Evolutionary conservation across 768 basidiomycete genomes (phyloP).

Genomic region (Artomyces pyxidatus): DNA sequence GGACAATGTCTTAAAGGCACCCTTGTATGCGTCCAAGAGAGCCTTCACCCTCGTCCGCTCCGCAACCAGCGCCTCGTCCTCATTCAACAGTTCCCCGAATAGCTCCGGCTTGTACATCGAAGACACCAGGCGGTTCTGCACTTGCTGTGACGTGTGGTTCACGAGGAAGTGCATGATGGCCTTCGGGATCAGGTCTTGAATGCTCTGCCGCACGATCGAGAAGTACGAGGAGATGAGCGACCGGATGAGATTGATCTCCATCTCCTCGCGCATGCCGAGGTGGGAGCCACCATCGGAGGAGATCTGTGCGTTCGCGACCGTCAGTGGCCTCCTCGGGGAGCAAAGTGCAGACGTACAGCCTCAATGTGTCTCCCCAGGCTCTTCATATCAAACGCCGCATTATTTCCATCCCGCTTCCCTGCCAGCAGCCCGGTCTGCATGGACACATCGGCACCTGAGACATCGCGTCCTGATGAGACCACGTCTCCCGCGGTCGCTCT

Average conservation of each 20-base stretch:
- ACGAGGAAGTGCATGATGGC: constrained; percentile 98
- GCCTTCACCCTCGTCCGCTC: constrained; percentile 93
- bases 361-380: constrained; percentile 96
- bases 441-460: constrained; percentile 44
- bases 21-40: constrained; percentile 92
- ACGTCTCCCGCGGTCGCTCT: constrained; percentile 22
- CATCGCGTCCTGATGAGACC: constrained; percentile 53
- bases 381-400: constrained; percentile 96
- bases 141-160: constrained; percentile 92
- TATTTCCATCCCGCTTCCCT: constrained; percentile 65
- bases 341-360: constrained; percentile 54
- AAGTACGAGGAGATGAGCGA: constrained; percentile 95
- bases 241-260: constrained; percentile 93
- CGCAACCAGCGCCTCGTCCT: constrained; percentile 91
- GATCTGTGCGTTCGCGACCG: constrained; percentile 26
- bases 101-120: constrained; percentile 91
- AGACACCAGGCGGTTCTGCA: constrained; percentile 94
- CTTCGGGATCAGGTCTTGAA: constrained; percentile 95
- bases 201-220: constrained; percentile 89
- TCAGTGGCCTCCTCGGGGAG: constrained; percentile 1
- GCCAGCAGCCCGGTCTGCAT: constrained; percentile 58
- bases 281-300: constrained; percentile 48
- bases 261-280: constrained; percentile 80
- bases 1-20: constrained; percentile 80
- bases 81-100: constrained; percentile 84